Base-by-base conservation (phyloP, 768 basidiomycete species). In the Tylopilus plumbeoviolaceoides region DNA sequence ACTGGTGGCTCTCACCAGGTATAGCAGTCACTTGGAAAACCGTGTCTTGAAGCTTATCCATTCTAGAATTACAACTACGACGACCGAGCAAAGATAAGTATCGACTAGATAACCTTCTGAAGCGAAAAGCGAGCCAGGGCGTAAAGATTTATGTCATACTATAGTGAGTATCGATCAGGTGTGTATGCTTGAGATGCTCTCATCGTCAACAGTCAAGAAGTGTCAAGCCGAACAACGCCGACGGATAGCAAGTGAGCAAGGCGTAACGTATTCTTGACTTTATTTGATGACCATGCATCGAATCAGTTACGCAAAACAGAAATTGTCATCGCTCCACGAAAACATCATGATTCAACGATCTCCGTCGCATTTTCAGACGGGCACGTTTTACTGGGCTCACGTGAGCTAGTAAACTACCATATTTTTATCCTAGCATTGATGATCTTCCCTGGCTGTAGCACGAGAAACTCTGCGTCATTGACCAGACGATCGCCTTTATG, bases 381-480 rank as follows among this genome's bases (percentile, higher is more conserved):
- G 95, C 12, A 98, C 94, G 3, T 93, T 95, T 68, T 95, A 97
- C 66, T 99, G 97, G 97, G 95, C 95, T 25, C 97, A 98, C 72
- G 94, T 95, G 63, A 60, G 86, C 7, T 30, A 71, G 12, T 5
- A 6, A 21, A 21, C 18, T 4, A 9, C 14, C 23, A 14, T 44
- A 11, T 23, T 12, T 25, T 25, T 14, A 35, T 7, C 11, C 4
- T 5, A 11, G 8, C 10, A 11, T 40, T 12, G 3, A 31, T 28
- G 23, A 51, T 8, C 25, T 57, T 21, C 50, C 18, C 15, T 28
- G 39, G 20, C 43, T 23, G 23, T 55, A 95, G 91, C 97, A 98
- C 69, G 97, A 99, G 76, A 99, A 99, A 66, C 66, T 99, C 57
- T 98, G 95, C 64, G 93, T 98, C 15, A 90, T 99, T 55, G 97